Evolutionary conservation across 108 stramenopile species (phyloP), one percentile per base, ranked within the genome.

Genomic region (Skeletonema menzelii): DNA sequence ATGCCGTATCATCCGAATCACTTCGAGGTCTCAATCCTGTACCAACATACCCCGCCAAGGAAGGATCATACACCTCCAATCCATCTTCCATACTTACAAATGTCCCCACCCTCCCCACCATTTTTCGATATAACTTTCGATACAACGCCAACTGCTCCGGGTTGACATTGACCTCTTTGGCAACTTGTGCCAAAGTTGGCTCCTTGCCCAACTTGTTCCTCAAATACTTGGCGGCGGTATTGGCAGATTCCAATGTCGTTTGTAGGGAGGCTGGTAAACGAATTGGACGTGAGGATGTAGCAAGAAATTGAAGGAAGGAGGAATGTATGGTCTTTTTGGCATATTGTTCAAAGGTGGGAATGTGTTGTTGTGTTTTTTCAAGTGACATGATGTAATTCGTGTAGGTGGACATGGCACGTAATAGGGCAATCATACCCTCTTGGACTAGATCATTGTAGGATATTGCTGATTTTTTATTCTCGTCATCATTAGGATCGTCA

Each of bases 401-500:
- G 46, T 59, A 73, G 38, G 59, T 78, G 55, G 75, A 86, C 70
- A 85, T 84, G 69, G 86, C 80, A 27, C 73, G 69, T 58, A 89
- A 75, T 22, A 89, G 59, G 0, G 86, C 86, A 24, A 87, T 74
- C 62, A 89, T 75, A 10, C 88, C 88, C 63, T 89, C 88, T 67
- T 89, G 88, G 55, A 87, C 74, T 57, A 87, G 59, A 56, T 89
- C 88, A 20, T 53, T 62, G 64, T 81, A 79, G n/a, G 79, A 78
- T 38, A 67, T 19, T 14, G 62, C 38, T 1, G 49, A 20, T 22
- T 27, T 53, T 28, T 53, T 27, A 1, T 34, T 69, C 24, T 7
- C 19, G 27, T 32, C 19, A 26, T 61, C 24, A 56, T n/a, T n/a
- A n/a, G n/a, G n/a, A n/a, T n/a, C n/a, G n/a, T n/a, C n/a, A n/a